A percentile compares a stretch with the other conserved stretches of the same genome.
These are phyloP conservation scores for Malus hybrid DNA, from an alignment of 331 rosid genomes.

Conservation along the genomic window DNA sequence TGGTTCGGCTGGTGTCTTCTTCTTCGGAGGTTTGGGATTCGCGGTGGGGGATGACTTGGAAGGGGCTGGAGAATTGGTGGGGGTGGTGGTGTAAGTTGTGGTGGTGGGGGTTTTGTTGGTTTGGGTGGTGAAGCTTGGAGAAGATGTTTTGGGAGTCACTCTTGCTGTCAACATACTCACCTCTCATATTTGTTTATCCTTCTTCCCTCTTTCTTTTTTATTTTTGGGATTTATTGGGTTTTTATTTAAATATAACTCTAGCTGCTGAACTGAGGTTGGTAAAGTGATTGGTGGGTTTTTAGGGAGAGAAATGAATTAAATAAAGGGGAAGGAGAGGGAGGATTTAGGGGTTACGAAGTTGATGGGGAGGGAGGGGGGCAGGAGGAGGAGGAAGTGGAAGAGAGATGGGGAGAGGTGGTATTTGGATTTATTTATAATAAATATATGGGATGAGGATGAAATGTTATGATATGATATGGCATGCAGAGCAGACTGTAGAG, in stretches of 20 bases:
- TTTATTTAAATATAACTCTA: background rate
- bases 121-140: conserved; percentile 60
- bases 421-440: conserved; percentile 28
- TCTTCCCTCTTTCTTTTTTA: background rate
- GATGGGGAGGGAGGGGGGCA: background rate
- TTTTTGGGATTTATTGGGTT: background rate
- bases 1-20: conserved; percentile 35
- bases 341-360: background rate
- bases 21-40: conserved; percentile 45
- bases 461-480: background rate
- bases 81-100: conserved; percentile 2
- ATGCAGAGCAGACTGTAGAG: background rate
- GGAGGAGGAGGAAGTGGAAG: background rate
- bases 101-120: conserved; percentile 7
- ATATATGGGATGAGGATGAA: background rate
- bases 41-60: conserved; percentile 31
- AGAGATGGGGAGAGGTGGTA: background rate
- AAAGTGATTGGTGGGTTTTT: conserved; percentile 33
- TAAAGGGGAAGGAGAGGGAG: background rate
- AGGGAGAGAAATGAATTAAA: background rate
- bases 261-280: background rate
- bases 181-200: conserved; percentile 40
- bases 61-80: conserved; percentile 27
- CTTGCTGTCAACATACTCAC: conserved; percentile 52
- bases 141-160: conserved; percentile 45